These are phyloP conservation scores for Geosmithia flava DNA, from an alignment of 2,329 filamentous ascomycete genomes.

Conservation along the genomic window DNA sequence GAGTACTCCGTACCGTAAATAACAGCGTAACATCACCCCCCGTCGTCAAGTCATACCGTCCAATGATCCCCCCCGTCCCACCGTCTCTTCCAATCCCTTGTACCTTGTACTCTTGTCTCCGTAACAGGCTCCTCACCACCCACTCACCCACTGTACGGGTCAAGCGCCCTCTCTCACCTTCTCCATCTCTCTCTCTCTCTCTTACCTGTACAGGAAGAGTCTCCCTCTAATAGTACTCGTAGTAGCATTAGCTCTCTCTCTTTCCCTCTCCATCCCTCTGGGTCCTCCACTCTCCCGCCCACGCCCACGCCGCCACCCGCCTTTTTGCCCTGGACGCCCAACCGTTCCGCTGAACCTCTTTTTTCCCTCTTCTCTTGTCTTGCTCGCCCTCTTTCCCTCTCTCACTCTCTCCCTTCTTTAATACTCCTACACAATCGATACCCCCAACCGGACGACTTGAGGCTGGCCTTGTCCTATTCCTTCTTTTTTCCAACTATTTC, in stretches of 20 bases:
- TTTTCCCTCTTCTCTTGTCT: neutral
- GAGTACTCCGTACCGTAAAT: no score
- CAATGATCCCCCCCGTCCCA: no score
- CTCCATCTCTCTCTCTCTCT: neutral
- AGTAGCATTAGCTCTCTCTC: neutral
- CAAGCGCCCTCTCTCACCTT: neutral
- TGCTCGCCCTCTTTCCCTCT: neutral
- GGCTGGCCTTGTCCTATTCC: neutral
- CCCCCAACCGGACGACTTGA: neutral
- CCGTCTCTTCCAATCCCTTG: neutral
- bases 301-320: neutral
- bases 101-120: neutral
- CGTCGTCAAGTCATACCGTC: no score
- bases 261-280: neutral
- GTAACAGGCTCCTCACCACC: no score
- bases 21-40: no score
- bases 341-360: neutral
- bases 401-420: neutral
- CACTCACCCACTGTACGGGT: neutral
- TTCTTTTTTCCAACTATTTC: neutral
- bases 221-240: no score
- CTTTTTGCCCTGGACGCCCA: neutral
- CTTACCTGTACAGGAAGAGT: no score
- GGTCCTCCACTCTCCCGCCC: neutral
- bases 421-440: neutral